phyloP scores from a whole-genome alignment of 345 rosid species.

The Eucalyptus virginea region DNA sequence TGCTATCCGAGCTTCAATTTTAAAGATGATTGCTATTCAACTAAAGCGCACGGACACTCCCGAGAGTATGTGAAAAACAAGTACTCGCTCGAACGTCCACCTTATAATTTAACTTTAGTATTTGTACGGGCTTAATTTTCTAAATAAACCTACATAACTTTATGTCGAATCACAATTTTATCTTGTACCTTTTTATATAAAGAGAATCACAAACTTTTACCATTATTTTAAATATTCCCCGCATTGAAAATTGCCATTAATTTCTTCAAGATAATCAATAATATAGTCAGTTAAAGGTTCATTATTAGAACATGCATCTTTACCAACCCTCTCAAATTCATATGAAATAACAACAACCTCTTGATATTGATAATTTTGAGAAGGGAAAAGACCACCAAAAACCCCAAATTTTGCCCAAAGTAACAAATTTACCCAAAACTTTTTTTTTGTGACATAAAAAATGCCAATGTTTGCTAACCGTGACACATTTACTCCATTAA shows the following conservation, averaged over 20 bases:
- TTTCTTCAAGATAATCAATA: too few relatives aligned
- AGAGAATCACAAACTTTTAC: not conserved
- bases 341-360: not conserved
- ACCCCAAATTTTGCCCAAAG: rapidly evolving
- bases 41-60: not conserved
- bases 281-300: rapidly evolving
- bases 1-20: not conserved
- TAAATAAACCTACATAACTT: too few relatives aligned
- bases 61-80: not conserved
- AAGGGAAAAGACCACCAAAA: too few relatives aligned
- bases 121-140: not conserved
- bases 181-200: not conserved
- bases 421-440: too few relatives aligned
- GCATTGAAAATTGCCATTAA: too few relatives aligned
- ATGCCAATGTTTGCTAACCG: rapidly evolving
- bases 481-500: too few relatives aligned
- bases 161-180: rapidly evolving
- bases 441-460: rapidly evolving
- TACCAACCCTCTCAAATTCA: too few relatives aligned
- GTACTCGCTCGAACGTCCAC: not conserved
- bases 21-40: too few relatives aligned
- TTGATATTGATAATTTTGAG: too few relatives aligned
- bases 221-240: not conserved
- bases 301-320: not conserved
- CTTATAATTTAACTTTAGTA: not conserved